A percentile compares a stretch with the other conserved stretches of the same genome.
These are phyloP conservation scores for Aspergillus kassunensis DNA, from an alignment of 495 filamentous ascomycete species.

Conservation along the genomic window DNA sequence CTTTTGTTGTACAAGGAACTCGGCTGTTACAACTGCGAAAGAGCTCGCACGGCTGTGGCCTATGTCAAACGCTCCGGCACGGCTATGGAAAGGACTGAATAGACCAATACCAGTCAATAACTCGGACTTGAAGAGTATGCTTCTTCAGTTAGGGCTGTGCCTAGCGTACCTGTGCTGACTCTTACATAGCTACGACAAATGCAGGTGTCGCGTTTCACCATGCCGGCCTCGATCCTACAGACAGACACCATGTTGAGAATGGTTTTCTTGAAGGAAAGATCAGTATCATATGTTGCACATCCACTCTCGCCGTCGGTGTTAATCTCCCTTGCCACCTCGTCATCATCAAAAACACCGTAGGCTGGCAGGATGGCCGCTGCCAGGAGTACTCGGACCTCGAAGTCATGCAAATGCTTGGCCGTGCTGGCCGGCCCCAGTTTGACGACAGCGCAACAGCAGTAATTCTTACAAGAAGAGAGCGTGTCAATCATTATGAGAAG, in stretches of 20 bases:
- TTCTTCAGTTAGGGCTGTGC: background rate
- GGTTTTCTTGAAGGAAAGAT: constrained; percentile 72
- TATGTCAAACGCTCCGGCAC: constrained; percentile 48
- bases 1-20: constrained; percentile 84
- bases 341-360: constrained; percentile 84
- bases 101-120: constrained; percentile 53
- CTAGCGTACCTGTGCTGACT: background rate
- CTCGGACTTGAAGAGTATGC: constrained; percentile 56
- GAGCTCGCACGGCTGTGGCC: constrained; percentile 66
- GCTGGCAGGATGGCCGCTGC: constrained; percentile 59
- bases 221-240: constrained; percentile 70
- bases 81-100: constrained; percentile 65
- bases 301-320: constrained; percentile 87
- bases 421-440: constrained; percentile 91
- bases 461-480: constrained; percentile 73
- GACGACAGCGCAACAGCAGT: constrained; percentile 80
- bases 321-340: constrained; percentile 93
- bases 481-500: constrained; percentile 69
- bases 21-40: constrained; percentile 71
- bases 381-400: constrained; percentile 89
- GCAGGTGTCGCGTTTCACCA: constrained; percentile 92
- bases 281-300: constrained; percentile 91
- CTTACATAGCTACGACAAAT: constrained; percentile 46
- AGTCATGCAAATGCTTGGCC: constrained; percentile 97
- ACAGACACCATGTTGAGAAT: constrained; percentile 68